Evolutionary conservation across 345 rosid genomes (phyloP).

Genomic region (Chamaenerion angustifolium): DNA sequence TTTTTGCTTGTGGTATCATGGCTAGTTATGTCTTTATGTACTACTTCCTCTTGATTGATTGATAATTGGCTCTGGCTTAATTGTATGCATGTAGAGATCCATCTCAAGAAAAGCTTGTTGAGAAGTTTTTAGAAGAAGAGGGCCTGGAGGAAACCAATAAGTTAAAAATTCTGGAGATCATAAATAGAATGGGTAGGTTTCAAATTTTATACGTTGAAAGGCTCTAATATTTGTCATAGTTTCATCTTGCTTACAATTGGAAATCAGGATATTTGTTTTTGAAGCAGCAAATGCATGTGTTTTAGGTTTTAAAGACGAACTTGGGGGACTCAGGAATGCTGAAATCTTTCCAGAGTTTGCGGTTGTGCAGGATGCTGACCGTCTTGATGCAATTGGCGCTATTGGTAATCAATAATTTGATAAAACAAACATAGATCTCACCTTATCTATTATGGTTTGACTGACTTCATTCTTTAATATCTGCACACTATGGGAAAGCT

Average conservation of each 20-base stretch:
- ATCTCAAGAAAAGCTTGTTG: constrained; percentile 50
- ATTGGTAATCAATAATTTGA: constrained; percentile 28
- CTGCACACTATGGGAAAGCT: too few species aligned
- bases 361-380: constrained; percentile 92
- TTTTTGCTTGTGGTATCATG: too few species aligned
- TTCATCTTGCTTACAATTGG: too few species aligned
- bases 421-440: too few species aligned
- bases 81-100: constrained; percentile 35
- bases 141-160: constrained; percentile 46
- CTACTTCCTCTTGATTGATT: background rate
- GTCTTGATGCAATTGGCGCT: constrained; percentile 89
- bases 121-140: constrained; percentile 64
- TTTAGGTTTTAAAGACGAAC: constrained; percentile 73
- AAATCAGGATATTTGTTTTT: too few species aligned
- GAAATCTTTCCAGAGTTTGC: constrained; percentile 52
- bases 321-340: constrained; percentile 25
- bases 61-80: background rate
- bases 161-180: constrained; percentile 46
- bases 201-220: too few species aligned
- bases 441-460: background rate
- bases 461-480: too few species aligned
- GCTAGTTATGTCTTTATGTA: too few species aligned
- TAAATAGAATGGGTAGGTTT: constrained; percentile 58
- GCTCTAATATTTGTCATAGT: too few species aligned
- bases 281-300: too few species aligned